Evolutionary conservation across 2,329 filamentous ascomycete genomes (phyloP), one percentile per base, ranked within the genome.

Genomic region (Penicillium sp.): DNA sequence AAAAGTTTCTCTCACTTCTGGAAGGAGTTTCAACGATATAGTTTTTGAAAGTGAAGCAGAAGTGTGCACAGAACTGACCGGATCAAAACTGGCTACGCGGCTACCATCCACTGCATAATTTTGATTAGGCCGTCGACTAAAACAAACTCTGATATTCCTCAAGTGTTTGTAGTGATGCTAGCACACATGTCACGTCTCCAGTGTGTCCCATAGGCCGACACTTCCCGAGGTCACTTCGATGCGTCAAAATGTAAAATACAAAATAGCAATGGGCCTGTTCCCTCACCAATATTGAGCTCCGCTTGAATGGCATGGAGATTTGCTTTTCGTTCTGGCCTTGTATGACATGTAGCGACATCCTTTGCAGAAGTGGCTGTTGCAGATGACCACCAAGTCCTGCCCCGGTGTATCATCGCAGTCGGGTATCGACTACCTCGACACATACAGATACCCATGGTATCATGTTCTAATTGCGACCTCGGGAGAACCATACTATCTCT

Each of bases 51-150:
- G 24, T 5, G 24, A 27, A 27, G 5, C 24, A 27, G 24, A 18
- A 18, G 24, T 27, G 24, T 27, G 4, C 24, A 16, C 21, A 8
- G 11, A 22, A 22, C 6, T 45, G 43, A 51, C 11, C 18, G 8
- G 5, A 38, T 39, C 24, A 31, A 54, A 40, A 44, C 46, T 21
- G 16, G 27, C 14, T 48, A 54, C 51, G 32, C 40, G 40, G 32
- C 51, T 40, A 16, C 43, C 43, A 44, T 21, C 36, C 27, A 39
- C 43, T 31, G 39, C 52, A 44, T 47, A 50, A 61, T 62, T 62
- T 32, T 21, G 29, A 59, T 58, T 52, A n/a, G 52, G 54, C 9
- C 60, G 34, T 51, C 21, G 46, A 42, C 22, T 50, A 49, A 56
- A 58, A 49, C 48, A 52, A 48, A 22, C 40, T 49, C 48, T 49